Evolutionary conservation across 208 protist species (phyloP).

Genomic region (Leishmania mexicana): DNA sequence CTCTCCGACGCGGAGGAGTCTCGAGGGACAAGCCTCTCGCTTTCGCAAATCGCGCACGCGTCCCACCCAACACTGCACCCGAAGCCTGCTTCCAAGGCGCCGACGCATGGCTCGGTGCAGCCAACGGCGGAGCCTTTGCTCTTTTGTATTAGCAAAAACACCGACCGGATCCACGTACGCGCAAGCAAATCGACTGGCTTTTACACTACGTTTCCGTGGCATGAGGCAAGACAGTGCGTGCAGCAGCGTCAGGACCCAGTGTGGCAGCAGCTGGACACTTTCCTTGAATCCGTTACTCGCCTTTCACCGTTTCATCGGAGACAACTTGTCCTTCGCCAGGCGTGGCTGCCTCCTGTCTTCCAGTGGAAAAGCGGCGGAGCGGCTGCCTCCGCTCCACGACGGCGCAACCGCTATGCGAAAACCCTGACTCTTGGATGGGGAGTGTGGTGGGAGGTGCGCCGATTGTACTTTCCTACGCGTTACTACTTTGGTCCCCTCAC

Average conservation of each 20-base stretch:
- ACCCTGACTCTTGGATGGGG: slow-evolving; percentile 41
- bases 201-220: slow-evolving; percentile 44
- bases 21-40: neutral
- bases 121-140: slow-evolving; percentile 21
- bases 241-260: slow-evolving; percentile 38
- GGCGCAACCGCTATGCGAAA: slow-evolving; percentile 30
- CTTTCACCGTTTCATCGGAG: slow-evolving; percentile 44
- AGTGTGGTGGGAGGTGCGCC: slow-evolving; percentile 56
- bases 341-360: slow-evolving; percentile 41
- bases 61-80: slow-evolving; percentile 1
- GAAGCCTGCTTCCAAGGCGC: neutral
- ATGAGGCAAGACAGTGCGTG: slow-evolving; percentile 54
- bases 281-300: slow-evolving; percentile 36
- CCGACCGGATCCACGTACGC: slow-evolving; percentile 69
- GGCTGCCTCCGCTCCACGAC: neutral
- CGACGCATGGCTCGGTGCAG: neutral
- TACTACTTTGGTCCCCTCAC: slow-evolving; percentile 40
- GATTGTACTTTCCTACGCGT: slow-evolving; percentile 31
- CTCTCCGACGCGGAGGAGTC: slow-evolving; percentile 23
- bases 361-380: slow-evolving; percentile 4
- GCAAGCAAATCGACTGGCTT: slow-evolving; percentile 3
- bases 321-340: slow-evolving; percentile 24
- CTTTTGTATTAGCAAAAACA: slow-evolving; percentile 70
- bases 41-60: slow-evolving; percentile 23
- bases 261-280: slow-evolving; percentile 60